Evolutionary conservation across 495 filamentous ascomycete species (phyloP).

Genomic region (Monascus purpureus): DNA sequence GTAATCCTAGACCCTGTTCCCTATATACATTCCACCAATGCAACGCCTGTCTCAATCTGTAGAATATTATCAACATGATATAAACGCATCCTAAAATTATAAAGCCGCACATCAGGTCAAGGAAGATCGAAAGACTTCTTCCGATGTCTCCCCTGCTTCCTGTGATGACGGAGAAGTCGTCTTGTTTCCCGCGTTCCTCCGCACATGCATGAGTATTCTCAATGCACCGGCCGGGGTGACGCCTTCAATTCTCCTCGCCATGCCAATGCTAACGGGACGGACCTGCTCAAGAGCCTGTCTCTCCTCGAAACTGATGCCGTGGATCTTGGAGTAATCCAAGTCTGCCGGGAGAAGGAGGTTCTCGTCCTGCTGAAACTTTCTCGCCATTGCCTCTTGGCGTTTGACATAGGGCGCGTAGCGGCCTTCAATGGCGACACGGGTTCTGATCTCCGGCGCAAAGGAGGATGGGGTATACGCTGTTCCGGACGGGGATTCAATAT

Average conservation of each 20-base stretch:
- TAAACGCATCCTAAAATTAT: too few species aligned
- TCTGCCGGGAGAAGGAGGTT: constrained; percentile 55
- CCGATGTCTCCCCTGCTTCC: too few species aligned
- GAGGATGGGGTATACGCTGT: constrained; percentile 26
- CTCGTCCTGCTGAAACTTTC: constrained; percentile 62
- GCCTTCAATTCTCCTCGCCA: constrained; percentile 80
- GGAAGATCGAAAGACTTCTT: too few species aligned
- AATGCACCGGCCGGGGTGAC: constrained; percentile 40
- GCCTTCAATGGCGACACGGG: constrained; percentile 64
- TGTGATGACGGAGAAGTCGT: not conserved
- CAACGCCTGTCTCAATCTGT: too few species aligned
- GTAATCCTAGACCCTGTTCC: too few species aligned
- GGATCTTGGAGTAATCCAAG: constrained; percentile 59
- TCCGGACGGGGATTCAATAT: constrained; percentile 32
- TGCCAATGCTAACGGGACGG: constrained; percentile 69
- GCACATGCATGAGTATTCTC: constrained; percentile 30
- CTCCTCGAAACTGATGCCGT: constrained; percentile 69
- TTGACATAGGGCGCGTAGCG: constrained; percentile 73
- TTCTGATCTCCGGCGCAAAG: constrained; percentile 41
- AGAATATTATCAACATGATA: too few species aligned
- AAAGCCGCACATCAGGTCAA: too few species aligned
- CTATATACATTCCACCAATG: too few species aligned
- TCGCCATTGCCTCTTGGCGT: constrained; percentile 49
- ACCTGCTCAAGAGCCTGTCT: constrained; percentile 50
- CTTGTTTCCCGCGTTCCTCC: constrained; percentile 6